phyloP scores from a whole-genome alignment of 1,284 basidiomycete genomes.

The Salmacisia buchloeana region DNA sequence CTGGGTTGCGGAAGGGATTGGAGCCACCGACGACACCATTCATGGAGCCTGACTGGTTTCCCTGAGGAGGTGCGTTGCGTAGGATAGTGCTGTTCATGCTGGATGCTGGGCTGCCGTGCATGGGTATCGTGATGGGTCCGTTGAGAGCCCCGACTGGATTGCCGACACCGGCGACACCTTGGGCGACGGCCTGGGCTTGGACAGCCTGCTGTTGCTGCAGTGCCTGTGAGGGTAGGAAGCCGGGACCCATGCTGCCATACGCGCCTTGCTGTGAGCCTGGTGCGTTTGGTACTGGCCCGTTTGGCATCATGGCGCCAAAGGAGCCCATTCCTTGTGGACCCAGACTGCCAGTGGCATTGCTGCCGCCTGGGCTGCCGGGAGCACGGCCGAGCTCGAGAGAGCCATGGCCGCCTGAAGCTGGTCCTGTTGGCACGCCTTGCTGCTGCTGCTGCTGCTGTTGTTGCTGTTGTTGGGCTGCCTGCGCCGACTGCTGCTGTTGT shows the following conservation, averaged over 20 bases:
- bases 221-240: background rate
- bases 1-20: background rate
- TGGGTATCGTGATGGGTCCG: background rate
- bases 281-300: no score
- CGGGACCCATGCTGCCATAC: background rate
- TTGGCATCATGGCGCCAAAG: background rate
- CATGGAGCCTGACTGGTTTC: no score
- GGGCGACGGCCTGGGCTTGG: background rate
- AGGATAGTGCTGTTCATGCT: background rate
- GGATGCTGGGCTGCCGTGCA: background rate
- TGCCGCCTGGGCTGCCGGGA: no score
- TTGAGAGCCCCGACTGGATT: background rate
- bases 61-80: background rate
- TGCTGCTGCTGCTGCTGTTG: background rate
- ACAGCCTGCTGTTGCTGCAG: background rate
- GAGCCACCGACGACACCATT: background rate
- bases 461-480: slow-evolving; percentile 7
- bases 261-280: background rate
- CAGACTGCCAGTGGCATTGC: no score
- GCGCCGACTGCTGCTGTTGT: slow-evolving; percentile 18
- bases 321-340: no score
- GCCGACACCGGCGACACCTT: background rate
- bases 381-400: no score
- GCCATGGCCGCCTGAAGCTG: no score
- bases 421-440: no score